These are phyloP conservation scores for Nemania diffusa DNA, from an alignment of 2,329 filamentous ascomycete genomes.

Conservation along the genomic window DNA sequence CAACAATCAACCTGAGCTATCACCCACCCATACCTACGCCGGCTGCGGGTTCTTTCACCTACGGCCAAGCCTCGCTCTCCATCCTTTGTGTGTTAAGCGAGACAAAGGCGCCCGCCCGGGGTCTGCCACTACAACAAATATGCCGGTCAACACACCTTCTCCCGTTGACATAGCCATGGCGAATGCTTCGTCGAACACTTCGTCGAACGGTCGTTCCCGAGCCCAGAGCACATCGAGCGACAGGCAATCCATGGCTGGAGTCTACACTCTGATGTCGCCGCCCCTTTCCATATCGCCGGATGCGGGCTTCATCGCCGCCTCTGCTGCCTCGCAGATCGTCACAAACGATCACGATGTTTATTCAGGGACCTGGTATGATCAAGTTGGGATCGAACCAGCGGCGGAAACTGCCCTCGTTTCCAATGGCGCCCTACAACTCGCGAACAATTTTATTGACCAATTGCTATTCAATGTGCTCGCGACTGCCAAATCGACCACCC, in stretches of 20 bases:
- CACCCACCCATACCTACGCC: constrained; percentile 21
- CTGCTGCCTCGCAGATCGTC: constrained; percentile 90
- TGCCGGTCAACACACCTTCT: constrained; percentile 38
- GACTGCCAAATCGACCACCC: constrained; percentile 78
- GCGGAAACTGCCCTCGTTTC: constrained; percentile 79
- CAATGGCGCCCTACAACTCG: constrained; percentile 75
- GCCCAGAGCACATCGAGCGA: constrained; percentile 77
- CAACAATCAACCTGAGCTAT: constrained; percentile 27
- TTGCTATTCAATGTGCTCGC: constrained; percentile 91
- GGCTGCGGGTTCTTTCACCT: constrained; percentile 40
- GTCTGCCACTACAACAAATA: constrained; percentile 44
- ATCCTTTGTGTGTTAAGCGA: constrained; percentile 39
- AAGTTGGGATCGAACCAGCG: constrained; percentile 72
- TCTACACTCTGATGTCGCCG: constrained; percentile 70
- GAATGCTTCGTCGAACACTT: constrained; percentile 39
- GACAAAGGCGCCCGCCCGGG: constrained; percentile 42
- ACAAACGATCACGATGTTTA: constrained; percentile 86
- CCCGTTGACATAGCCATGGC: constrained; percentile 42
- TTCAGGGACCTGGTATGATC: constrained; percentile 74
- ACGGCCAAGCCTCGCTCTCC: constrained; percentile 36
- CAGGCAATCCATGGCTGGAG: constrained; percentile 67
- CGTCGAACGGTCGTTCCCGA: constrained; percentile 54
- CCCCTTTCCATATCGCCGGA: constrained; percentile 76
- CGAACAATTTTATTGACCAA: constrained; percentile 95
- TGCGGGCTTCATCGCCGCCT: constrained; percentile 86